These are phyloP conservation scores for Iberis pinnata DNA, from an alignment of 345 rosid genomes.

Conservation along the genomic window DNA sequence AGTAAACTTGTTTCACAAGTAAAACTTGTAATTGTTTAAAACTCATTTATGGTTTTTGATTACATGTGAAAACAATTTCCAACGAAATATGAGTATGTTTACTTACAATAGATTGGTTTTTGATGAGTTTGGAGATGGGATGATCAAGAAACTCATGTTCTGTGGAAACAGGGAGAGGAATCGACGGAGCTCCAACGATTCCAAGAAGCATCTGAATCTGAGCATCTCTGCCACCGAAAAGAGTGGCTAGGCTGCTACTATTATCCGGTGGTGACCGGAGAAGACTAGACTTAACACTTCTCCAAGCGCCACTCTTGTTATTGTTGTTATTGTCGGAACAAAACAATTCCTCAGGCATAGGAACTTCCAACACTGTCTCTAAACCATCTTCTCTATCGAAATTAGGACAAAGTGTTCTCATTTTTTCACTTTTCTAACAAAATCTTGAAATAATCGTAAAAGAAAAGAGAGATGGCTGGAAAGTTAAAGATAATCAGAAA, in stretches of 20 bases:
- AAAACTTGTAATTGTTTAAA: too few relatives aligned
- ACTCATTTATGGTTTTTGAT: too few relatives aligned
- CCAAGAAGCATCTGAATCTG: conserved; percentile 39
- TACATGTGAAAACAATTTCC: neutral
- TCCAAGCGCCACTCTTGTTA: conserved; percentile 29
- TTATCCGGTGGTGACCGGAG: conserved; percentile 30
- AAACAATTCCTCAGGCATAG: conserved; percentile 78
- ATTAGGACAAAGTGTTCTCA: conserved; percentile 86
- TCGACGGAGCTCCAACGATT: conserved; percentile 33
- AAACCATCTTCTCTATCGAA: conserved; percentile 68
- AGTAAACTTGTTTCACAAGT: conserved; percentile 19
- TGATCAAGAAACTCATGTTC: conserved; percentile 21
- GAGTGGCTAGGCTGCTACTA: conserved; percentile 15
- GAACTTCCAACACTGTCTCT: conserved; percentile 88
- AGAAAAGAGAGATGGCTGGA: too few relatives aligned
- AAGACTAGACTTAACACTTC: conserved; percentile 27
- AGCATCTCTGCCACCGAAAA: conserved; percentile 28
- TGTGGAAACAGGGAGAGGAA: conserved; percentile 24
- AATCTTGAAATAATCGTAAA: conserved; percentile 14
- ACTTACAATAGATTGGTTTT: conserved; percentile 34
- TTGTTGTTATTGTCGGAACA: conserved; percentile 28
- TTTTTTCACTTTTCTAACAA: conserved; percentile 20
- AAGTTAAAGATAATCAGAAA: too few relatives aligned
- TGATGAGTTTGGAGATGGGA: conserved; percentile 34
- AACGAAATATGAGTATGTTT: neutral